A percentile compares a stretch with the other conserved stretches of the same genome.
phyloP scores from a whole-genome alignment of 148 eudicot genomes.

The Fallopia convolvulus region DNA sequence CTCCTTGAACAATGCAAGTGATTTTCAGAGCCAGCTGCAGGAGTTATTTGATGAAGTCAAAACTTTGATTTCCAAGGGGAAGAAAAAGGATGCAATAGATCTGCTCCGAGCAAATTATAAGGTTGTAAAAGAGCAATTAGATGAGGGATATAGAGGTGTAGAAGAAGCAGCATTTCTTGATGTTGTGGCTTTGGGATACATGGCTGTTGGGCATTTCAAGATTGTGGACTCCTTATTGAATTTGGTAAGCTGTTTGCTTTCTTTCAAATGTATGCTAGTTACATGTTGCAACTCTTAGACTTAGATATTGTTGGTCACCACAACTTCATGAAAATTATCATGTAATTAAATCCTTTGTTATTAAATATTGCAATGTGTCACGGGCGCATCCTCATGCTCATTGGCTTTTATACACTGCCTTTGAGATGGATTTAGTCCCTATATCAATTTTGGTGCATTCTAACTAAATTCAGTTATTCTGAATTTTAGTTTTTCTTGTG shows the following conservation, averaged over 20 bases:
- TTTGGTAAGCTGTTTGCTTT: conserved; percentile 37
- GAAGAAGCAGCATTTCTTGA: conserved; percentile 85
- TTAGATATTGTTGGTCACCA: neutral
- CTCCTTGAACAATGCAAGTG: conserved; percentile 31
- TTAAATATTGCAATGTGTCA: neutral
- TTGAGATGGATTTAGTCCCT: too few relatives aligned
- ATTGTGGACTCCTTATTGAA: conserved; percentile 49
- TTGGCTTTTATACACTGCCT: too few relatives aligned
- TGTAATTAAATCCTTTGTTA: neutral
- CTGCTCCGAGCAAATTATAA: conserved; percentile 77
- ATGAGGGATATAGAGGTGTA: conserved; percentile 49
- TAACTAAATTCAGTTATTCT: too few relatives aligned
- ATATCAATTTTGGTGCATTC: too few relatives aligned
- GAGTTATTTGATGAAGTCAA: conserved; percentile 79
- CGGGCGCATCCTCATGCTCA: too few relatives aligned
- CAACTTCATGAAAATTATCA: neutral
- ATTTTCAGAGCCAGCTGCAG: conserved; percentile 61
- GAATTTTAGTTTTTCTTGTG: too few relatives aligned
- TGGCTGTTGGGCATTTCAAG: conserved; percentile 53
- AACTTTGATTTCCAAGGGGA: conserved; percentile 56
- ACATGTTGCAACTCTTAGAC: neutral
- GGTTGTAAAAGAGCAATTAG: conserved; percentile 66
- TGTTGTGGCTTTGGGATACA: conserved; percentile 63
- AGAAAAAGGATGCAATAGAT: conserved; percentile 51
- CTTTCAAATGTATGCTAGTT: neutral